Percentiles rank a stretch among this genome's conserved stretches.
These are phyloP conservation scores for Ajuga reptans DNA, from an alignment of 305 asterid genomes.

Conservation along the genomic window DNA sequence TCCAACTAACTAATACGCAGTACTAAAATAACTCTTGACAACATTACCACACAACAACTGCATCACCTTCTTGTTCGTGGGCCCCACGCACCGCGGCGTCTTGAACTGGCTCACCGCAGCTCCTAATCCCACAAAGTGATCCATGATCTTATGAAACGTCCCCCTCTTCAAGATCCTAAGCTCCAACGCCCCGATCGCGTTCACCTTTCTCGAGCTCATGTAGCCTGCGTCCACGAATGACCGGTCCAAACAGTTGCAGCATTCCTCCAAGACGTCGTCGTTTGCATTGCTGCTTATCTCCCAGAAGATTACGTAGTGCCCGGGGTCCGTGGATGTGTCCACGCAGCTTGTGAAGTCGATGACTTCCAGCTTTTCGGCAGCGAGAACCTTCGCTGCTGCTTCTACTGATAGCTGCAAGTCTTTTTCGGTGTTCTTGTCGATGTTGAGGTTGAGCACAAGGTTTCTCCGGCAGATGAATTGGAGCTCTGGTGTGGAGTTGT, in stretches of 20 bases:
- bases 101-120: constrained; percentile 75
- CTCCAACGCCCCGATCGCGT: constrained; percentile 47
- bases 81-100: constrained; percentile 57
- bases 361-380: constrained; percentile 46
- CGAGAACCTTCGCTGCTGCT: constrained; percentile 37
- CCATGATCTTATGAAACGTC: constrained; percentile 60
- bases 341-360: constrained; percentile 56
- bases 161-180: constrained; percentile 47
- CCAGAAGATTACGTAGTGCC: constrained; percentile 56
- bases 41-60: constrained; percentile 37
- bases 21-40: constrained; percentile 44
- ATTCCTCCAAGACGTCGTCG: constrained; percentile 37
- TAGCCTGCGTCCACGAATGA: constrained; percentile 61
- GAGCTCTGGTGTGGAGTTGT: constrained; percentile 62
- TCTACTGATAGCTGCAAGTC: constrained; percentile 61
- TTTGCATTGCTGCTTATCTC: constrained; percentile 42
- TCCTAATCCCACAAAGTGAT: constrained; percentile 53
- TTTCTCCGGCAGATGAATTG: constrained; percentile 55
- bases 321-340: constrained; percentile 39
- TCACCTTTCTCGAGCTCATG: constrained; percentile 41
- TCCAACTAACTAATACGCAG: constrained; percentile 44
- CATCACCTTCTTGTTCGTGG: constrained; percentile 30
- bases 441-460: constrained; percentile 48
- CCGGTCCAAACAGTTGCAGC: constrained; percentile 58
- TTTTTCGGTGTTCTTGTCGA: constrained; percentile 71